These are phyloP conservation scores for Candida yuanshanica DNA, from an alignment of 805 yeast species.

Conservation along the genomic window DNA sequence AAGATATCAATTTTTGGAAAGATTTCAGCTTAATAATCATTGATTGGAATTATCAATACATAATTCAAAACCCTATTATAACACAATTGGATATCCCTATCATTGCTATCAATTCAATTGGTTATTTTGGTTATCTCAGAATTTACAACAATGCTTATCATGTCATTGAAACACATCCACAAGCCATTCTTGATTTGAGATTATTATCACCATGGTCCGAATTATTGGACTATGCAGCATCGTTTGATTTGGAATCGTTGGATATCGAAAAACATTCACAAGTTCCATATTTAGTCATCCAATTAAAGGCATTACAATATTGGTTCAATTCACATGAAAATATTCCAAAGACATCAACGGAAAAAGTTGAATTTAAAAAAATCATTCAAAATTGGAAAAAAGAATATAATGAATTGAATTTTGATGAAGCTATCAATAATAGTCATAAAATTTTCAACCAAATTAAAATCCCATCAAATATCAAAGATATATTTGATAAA, in stretches of 20 bases:
- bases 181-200: slow-evolving; percentile 56
- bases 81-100: slow-evolving; percentile 46
- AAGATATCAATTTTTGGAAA: slow-evolving; percentile 33
- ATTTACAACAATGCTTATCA: slow-evolving; percentile 50
- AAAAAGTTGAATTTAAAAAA: slow-evolving; percentile 35
- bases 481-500: slow-evolving; percentile 21
- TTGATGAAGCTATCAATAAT: slow-evolving; percentile 45
- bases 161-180: slow-evolving; percentile 74
- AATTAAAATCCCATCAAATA: slow-evolving; percentile 26
- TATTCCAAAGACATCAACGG: slow-evolving; percentile 33
- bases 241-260: slow-evolving; percentile 41
- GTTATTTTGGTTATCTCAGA: slow-evolving; percentile 61
- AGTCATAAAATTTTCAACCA: slow-evolving; percentile 38
- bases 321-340: slow-evolving; percentile 30
- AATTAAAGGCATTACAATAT: slow-evolving; percentile 45
- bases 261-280: slow-evolving; percentile 45
- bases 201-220: slow-evolving; percentile 72
- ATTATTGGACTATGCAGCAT: slow-evolving; percentile 42
- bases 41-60: slow-evolving; percentile 24
- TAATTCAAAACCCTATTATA: slow-evolving; percentile 27
- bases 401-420: slow-evolving; percentile 33
- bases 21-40: slow-evolving; percentile 46
- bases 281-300: slow-evolving; percentile 63
- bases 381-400: slow-evolving; percentile 34
- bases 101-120: slow-evolving; percentile 44